Evolutionary conservation across 2,329 filamentous ascomycete species (phyloP).

Genomic region (Ophiostoma montium): DNA sequence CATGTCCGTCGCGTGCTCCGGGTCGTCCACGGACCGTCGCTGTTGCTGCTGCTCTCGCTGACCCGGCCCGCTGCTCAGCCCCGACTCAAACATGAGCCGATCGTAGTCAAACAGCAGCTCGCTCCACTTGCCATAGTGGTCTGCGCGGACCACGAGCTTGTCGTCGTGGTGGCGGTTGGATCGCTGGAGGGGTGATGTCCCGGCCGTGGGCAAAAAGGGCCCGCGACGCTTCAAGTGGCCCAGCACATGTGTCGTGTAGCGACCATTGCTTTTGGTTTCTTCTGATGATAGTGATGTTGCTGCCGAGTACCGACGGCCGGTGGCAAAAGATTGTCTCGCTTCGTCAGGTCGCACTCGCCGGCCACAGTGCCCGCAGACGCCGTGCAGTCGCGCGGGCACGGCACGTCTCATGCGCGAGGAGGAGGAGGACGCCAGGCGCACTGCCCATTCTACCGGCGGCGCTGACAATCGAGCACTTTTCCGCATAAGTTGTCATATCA

Average conservation of each 20-base stretch:
- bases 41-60: neutral
- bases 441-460: slow-evolving; percentile 10
- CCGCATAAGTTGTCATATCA: slow-evolving; percentile 9
- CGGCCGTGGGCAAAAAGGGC: neutral
- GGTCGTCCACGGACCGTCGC: slow-evolving; percentile 16
- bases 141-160: slow-evolving; percentile 7
- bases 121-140: slow-evolving; percentile 17
- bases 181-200: too few relatives aligned
- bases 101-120: slow-evolving; percentile 16
- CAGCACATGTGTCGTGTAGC: neutral
- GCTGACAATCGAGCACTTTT: slow-evolving; percentile 2
- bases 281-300: neutral
- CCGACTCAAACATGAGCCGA: slow-evolving; percentile 16
- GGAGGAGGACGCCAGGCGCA: slow-evolving; percentile 11
- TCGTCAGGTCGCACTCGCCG: neutral
- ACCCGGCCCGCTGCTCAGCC: slow-evolving; percentile 3
- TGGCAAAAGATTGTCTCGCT: neutral
- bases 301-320: neutral
- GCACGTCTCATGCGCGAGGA: neutral
- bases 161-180: neutral
- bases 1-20: slow-evolving; percentile 18
- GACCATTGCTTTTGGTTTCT: neutral
- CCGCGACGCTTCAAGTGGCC: slow-evolving; percentile 10
- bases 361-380: neutral
- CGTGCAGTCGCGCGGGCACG: neutral